Conservation (phyloP, 169 alveolate genomes). For the Nephromyces sp. region DNA sequence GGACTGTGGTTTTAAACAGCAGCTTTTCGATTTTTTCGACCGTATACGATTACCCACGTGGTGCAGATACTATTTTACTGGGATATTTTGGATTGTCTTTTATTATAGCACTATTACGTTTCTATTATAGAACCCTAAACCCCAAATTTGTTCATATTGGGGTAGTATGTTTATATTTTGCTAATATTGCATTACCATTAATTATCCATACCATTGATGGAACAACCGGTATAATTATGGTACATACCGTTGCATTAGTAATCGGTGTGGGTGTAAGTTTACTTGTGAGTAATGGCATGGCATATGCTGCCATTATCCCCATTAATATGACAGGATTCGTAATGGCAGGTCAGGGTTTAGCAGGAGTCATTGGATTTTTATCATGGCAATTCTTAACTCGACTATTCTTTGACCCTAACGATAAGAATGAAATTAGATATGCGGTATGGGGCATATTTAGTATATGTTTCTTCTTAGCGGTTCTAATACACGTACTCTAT, state of each 20-base stretch:
- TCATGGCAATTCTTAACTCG: neutral
- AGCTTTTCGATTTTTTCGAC: neutral
- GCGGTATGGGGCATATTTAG: neutral
- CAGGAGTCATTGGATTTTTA: neutral
- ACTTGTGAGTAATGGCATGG: neutral
- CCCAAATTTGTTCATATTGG: too few species aligned
- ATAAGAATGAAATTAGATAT: neutral
- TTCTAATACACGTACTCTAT: neutral
- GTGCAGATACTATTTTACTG: neutral
- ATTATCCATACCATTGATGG: neutral
- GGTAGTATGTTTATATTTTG: too few species aligned
- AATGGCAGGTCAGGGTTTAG: neutral
- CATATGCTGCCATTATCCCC: neutral
- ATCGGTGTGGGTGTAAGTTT: neutral
- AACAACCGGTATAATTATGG: neutral
- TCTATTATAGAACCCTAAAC: too few species aligned
- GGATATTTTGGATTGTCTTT: neutral
- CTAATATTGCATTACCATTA: too few species aligned
- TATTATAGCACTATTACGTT: neutral
- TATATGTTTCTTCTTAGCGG: neutral
- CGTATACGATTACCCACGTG: neutral
- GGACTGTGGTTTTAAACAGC: neutral
- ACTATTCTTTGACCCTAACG: neutral
- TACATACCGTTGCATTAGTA: neutral
- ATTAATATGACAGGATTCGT: neutral